Conservation (phyloP, 2,329 filamentous ascomycete species). For the Pseudogymnoascus sp. region DNA sequence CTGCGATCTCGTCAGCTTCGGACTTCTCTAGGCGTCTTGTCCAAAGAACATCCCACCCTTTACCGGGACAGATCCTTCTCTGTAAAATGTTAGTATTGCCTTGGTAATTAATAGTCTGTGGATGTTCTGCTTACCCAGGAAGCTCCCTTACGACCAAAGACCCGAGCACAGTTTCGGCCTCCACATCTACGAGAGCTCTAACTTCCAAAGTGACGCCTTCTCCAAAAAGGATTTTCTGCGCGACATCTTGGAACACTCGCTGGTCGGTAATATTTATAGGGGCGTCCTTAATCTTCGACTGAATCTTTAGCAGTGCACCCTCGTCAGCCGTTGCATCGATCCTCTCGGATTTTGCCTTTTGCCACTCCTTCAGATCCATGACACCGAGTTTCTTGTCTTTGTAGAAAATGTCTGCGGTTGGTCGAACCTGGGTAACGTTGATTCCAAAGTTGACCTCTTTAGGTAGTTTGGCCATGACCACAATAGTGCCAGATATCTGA, state of each 20-base stretch:
- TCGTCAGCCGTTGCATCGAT: slow-evolving; percentile 49
- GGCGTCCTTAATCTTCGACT: slow-evolving; percentile 68
- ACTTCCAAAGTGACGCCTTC: slow-evolving; percentile 65
- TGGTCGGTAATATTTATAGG: slow-evolving; percentile 77
- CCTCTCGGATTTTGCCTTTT: slow-evolving; percentile 72
- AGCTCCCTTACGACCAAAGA: slow-evolving; percentile 73
- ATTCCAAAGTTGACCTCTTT: slow-evolving; percentile 81
- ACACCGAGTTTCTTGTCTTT: slow-evolving; percentile 69
- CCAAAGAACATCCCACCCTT: slow-evolving; percentile 66
- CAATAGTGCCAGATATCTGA: slow-evolving; percentile 73
- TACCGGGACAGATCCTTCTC: slow-evolving; percentile 74
- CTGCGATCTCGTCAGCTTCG: slow-evolving; percentile 38
- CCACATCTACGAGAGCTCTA: slow-evolving; percentile 72
- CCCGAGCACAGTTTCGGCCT: slow-evolving; percentile 74
- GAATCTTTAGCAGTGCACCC: slow-evolving; percentile 60
- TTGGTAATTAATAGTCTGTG: not conserved
- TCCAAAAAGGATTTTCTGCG: slow-evolving; percentile 69
- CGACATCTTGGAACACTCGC: slow-evolving; percentile 68
- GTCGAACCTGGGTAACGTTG: slow-evolving; percentile 67
- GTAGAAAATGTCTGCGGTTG: slow-evolving; percentile 75
- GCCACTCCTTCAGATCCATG: slow-evolving; percentile 74
- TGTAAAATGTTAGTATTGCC: not conserved
- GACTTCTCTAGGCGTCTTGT: slow-evolving; percentile 21
- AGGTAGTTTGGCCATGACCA: slow-evolving; percentile 71
- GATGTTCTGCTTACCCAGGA: slow-evolving; percentile 44